Evolutionary conservation across 805 yeast genomes (phyloP).

Genomic region (Yueomyces sinensis): DNA sequence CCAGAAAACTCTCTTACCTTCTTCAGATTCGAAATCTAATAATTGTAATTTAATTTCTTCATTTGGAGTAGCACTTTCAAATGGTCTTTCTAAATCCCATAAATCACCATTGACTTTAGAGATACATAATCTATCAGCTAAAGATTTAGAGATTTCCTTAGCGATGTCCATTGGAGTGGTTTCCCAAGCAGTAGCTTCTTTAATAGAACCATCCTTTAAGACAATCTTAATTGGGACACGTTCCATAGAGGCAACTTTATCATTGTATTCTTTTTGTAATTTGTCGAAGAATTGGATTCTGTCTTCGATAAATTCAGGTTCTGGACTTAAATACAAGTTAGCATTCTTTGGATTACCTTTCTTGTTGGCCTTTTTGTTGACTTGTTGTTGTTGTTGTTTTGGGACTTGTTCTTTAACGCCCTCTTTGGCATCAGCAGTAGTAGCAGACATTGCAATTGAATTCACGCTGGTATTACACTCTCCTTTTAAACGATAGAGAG

Average conservation of each 20-base stretch:
- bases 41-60: conserved; percentile 44
- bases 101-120: conserved; percentile 80
- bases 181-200: conserved; percentile 76
- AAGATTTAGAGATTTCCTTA: conserved; percentile 68
- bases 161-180: conserved; percentile 86
- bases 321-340: conserved; percentile 49
- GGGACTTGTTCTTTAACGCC: too few species aligned
- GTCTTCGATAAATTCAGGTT: conserved; percentile 72
- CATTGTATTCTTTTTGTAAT: conserved; percentile 67
- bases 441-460: too few species aligned
- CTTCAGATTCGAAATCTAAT: conserved; percentile 84
- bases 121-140: conserved; percentile 79
- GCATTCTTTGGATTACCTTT: conserved; percentile 28
- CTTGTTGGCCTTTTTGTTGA: conserved; percentile 22
- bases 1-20: conserved; percentile 95
- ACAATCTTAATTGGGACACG: conserved; percentile 63
- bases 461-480: too few species aligned
- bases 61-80: conserved; percentile 49
- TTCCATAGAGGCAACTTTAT: conserved; percentile 46
- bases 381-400: too few species aligned
- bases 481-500: too few species aligned
- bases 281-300: conserved; percentile 71
- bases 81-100: conserved; percentile 94
- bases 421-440: too few species aligned
- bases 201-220: conserved; percentile 71